Conservation (phyloP, 2,329 filamentous ascomycete genomes). For the Tolypocladium sp. region DNA sequence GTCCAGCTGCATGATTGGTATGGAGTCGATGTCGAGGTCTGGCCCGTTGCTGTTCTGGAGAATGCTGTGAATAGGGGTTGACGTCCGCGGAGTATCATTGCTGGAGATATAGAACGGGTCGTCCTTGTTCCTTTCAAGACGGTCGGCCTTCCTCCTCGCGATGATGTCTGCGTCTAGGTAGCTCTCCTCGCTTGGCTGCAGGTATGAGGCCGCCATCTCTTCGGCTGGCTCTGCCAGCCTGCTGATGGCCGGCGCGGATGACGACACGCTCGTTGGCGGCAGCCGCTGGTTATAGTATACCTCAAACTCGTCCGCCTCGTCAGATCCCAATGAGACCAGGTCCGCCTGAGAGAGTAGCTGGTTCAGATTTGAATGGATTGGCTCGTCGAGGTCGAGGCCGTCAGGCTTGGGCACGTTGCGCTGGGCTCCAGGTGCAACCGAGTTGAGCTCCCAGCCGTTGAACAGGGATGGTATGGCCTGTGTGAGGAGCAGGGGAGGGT, state of each 20-base stretch:
- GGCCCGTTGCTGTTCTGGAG: slow-evolving; percentile 63
- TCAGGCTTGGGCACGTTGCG: slow-evolving; percentile 74
- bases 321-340: slow-evolving; percentile 34
- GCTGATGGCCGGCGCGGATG: slow-evolving; percentile 42
- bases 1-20: slow-evolving; percentile 90
- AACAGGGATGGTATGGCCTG: slow-evolving; percentile 88
- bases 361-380: slow-evolving; percentile 69
- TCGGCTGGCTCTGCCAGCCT: slow-evolving; percentile 42
- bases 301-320: slow-evolving; percentile 59
- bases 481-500: slow-evolving; percentile 76
- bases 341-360: slow-evolving; percentile 55
- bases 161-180: slow-evolving; percentile 66
- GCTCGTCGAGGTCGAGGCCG: slow-evolving; percentile 67
- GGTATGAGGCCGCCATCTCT: slow-evolving; percentile 44
- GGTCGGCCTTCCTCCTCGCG: slow-evolving; percentile 65
- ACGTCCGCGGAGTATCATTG: slow-evolving; percentile 47
- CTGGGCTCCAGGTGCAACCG: slow-evolving; percentile 75
- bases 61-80: slow-evolving; percentile 73
- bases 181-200: slow-evolving; percentile 51
- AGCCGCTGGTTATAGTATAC: slow-evolving; percentile 53
- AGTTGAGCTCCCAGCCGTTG: slow-evolving; percentile 79
- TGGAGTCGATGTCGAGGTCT: slow-evolving; percentile 83
- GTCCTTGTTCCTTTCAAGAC: slow-evolving; percentile 74
- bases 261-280: slow-evolving; percentile 40
- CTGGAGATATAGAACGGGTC: slow-evolving; percentile 87